A percentile compares a stretch with the other conserved stretches of the same genome.
Evolutionary conservation across 2,329 filamentous ascomycete species (phyloP).

Genomic region (Ophiostoma himal-ulmi): DNA sequence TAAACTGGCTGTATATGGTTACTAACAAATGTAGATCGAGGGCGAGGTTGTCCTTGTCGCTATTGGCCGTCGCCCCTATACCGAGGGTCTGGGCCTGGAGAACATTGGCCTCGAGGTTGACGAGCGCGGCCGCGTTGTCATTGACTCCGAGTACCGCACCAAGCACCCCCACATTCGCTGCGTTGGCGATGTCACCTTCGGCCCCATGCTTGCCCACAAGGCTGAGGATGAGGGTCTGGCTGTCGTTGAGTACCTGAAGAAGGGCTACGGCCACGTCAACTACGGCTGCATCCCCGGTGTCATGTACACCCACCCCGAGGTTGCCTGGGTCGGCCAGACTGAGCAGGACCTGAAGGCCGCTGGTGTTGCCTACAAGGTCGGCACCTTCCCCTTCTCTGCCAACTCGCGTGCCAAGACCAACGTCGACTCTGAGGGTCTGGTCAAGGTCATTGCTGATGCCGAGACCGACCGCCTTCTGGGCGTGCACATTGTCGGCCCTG

Average conservation of each 20-base stretch:
- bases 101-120: slow-evolving; percentile 89
- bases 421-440: slow-evolving; percentile 87
- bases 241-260: slow-evolving; percentile 93
- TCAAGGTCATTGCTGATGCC: slow-evolving; percentile 94
- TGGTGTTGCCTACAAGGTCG: slow-evolving; percentile 86
- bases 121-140: slow-evolving; percentile 88
- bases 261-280: slow-evolving; percentile 97
- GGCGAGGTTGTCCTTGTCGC: slow-evolving; percentile 94
- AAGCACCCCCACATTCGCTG: slow-evolving; percentile 96
- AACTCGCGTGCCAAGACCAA: slow-evolving; percentile 99
- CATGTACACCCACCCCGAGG: slow-evolving; percentile 99
- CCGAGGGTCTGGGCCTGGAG: slow-evolving; percentile 82
- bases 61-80: slow-evolving; percentile 94
- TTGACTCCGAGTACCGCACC: slow-evolving; percentile 98
- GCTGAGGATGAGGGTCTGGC: slow-evolving; percentile 97
- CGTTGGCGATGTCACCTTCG: slow-evolving; percentile 93
- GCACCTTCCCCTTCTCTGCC: slow-evolving; percentile 93
- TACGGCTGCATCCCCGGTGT: slow-evolving; percentile 95
- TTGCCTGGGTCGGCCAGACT: slow-evolving; percentile 96
- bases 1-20: not conserved
- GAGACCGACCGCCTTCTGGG: slow-evolving; percentile 95
- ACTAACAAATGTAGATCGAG: slow-evolving; percentile 57
- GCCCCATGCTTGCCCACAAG: slow-evolving; percentile 98
- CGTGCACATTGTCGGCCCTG: slow-evolving; percentile 92
- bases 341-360: slow-evolving; percentile 91